Conservation (phyloP, 257 asterid species). For the Solanum lycopersicoides region DNA sequence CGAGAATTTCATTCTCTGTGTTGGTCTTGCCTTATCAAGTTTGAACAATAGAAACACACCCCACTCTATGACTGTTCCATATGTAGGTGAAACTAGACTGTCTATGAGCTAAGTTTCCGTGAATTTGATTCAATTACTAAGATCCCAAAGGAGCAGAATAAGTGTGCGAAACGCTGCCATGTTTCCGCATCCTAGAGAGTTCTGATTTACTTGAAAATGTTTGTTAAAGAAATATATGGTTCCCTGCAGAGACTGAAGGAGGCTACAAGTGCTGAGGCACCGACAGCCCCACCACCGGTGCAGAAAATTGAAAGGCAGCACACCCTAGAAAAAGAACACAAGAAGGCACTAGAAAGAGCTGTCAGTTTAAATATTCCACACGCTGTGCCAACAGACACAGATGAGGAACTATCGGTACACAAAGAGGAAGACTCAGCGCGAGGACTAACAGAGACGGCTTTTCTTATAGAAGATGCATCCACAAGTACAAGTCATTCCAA, state of each 20-base stretch:
- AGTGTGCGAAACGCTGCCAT: neutral
- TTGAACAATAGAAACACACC: neutral
- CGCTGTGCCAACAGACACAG: conserved; percentile 35
- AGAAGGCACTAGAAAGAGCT: conserved; percentile 86
- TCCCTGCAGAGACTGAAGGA: conserved; percentile 45
- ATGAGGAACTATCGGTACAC: conserved; percentile 1
- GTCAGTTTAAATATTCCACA: conserved; percentile 82
- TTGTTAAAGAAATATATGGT: neutral
- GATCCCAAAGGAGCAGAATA: neutral
- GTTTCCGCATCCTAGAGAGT: neutral
- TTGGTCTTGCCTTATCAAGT: neutral
- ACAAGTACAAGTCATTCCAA: conserved; percentile 10
- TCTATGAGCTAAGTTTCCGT: neutral
- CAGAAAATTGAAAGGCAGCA: conserved; percentile 51
- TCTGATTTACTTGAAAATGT: neutral
- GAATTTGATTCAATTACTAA: neutral
- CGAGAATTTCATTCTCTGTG: neutral
- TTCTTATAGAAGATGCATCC: conserved; percentile 3
- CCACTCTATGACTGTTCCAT: neutral
- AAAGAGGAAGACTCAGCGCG: conserved; percentile 19
- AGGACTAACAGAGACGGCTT: conserved; percentile 18
- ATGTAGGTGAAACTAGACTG: neutral
- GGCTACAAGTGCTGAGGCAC: conserved; percentile 13
- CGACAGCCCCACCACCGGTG: conserved; percentile 52
- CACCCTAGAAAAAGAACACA: conserved; percentile 80